phyloP scores from a whole-genome alignment of 305 asterid species.

The Fraxinus xanthoxyloides region DNA sequence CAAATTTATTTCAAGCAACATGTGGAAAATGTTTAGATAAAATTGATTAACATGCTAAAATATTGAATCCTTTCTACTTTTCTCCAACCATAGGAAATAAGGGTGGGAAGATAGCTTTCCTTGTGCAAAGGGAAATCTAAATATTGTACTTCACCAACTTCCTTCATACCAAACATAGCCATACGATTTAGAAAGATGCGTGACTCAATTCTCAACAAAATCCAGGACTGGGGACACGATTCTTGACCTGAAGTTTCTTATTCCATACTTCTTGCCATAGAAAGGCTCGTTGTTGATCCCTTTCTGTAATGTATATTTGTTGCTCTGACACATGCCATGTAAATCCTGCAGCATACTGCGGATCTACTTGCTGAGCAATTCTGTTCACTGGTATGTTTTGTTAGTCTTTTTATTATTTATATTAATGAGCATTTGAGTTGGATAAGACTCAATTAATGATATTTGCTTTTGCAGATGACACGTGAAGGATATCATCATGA shows the following conservation, averaged over 20 bases:
- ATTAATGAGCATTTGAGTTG: neutral
- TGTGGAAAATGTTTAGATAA: neutral
- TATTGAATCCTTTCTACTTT: neutral
- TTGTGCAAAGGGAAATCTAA: neutral
- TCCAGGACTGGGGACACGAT: neutral
- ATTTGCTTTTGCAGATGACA: slow-evolving; percentile 53
- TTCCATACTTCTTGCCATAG: slow-evolving; percentile 12
- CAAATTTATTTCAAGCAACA: neutral
- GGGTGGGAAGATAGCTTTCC: neutral
- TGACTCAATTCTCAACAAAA: neutral
- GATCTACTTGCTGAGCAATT: slow-evolving; percentile 91
- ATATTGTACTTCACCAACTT: neutral
- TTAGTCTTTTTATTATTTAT: neutral
- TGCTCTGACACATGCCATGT: slow-evolving; percentile 33
- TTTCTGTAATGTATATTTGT: neutral
- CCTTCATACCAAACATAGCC: neutral
- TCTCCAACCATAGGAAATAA: neutral
- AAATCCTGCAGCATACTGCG: slow-evolving; percentile 75
- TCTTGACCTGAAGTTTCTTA: slow-evolving; percentile 2
- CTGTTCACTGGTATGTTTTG: slow-evolving; percentile 62
- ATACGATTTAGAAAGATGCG: neutral
- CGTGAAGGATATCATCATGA: slow-evolving; percentile 74
- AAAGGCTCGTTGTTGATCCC: slow-evolving; percentile 1
- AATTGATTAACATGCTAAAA: neutral
- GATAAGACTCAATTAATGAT: slow-evolving; percentile 11